Evolutionary conservation across 164 flowering plant genomes (phyloP).

Genomic region (Kalanchoe fedtschenkoi): DNA sequence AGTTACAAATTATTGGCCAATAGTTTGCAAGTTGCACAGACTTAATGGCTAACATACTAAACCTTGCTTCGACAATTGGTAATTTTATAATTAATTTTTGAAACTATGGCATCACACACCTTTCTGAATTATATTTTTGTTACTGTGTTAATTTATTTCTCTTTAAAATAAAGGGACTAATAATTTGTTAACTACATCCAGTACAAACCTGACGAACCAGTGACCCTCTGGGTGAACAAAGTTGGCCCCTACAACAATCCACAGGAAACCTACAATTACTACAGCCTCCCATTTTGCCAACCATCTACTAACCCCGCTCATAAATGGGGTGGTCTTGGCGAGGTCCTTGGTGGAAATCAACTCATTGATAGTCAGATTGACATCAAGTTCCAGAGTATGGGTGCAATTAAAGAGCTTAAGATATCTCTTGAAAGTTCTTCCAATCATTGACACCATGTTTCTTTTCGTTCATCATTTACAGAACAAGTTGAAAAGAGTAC

Average conservation of each 20-base stretch:
- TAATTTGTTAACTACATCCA: conserved; percentile 18
- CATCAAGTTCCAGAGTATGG: conserved; percentile 72
- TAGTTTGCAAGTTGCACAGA: too few species aligned
- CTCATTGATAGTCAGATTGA: conserved; percentile 90
- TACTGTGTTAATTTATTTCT: not conserved
- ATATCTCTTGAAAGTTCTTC: not conserved
- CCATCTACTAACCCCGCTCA: conserved; percentile 51
- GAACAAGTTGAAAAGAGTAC: conserved; percentile 65
- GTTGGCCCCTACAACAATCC: conserved; percentile 99
- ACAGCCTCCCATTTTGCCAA: conserved; percentile 90
- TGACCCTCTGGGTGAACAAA: conserved; percentile 94
- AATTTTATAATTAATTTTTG: too few species aligned
- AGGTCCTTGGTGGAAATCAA: conserved; percentile 96
- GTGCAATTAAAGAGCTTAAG: not conserved
- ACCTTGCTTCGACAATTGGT: too few species aligned
- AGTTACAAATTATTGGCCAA: too few species aligned
- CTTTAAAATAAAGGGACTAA: not conserved
- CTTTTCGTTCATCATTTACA: conserved; percentile 17
- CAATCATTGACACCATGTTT: not conserved
- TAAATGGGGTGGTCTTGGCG: conserved; percentile 99
- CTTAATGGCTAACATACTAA: too few species aligned
- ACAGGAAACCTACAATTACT: conserved; percentile 95
- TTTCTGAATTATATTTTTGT: not conserved
- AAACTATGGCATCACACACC: not conserved
- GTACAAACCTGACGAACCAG: conserved; percentile 72